A percentile compares a stretch with the other conserved stretches of the same genome.
phyloP scores from a whole-genome alignment of 768 basidiomycete genomes.

The Naematelia aurantialba region DNA sequence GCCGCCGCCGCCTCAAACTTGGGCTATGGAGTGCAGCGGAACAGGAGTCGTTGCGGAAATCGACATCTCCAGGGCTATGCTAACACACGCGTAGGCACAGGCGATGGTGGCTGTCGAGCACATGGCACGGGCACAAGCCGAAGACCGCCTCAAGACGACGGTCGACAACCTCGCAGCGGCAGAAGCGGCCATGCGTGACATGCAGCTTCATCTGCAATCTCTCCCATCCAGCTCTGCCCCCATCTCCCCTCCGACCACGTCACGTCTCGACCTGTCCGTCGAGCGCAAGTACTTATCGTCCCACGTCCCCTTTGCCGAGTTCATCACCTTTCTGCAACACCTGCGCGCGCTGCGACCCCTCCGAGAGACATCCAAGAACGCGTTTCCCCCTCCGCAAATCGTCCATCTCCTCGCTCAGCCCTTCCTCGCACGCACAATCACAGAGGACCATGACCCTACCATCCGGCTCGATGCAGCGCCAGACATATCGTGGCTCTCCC shows the following conservation, averaged over 20 bases:
- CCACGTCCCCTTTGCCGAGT: constrained; percentile 77
- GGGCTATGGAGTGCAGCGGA: constrained; percentile 1
- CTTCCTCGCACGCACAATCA: constrained; percentile 68
- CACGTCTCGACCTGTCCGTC: background rate
- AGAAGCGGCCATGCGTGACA: constrained; percentile 75
- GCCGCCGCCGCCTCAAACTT: background rate
- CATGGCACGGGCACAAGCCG: constrained; percentile 62
- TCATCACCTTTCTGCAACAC: constrained; percentile 70
- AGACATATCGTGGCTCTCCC: constrained; percentile 87
- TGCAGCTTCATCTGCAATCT: constrained; percentile 80
- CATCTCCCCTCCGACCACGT: background rate
- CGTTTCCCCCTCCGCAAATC: constrained; percentile 60
- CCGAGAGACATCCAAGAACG: constrained; percentile 50
- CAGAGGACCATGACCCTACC: constrained; percentile 90
- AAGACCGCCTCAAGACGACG: constrained; percentile 70
- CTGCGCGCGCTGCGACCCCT: constrained; percentile 66
- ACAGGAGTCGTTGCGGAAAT: no score
- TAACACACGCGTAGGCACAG: constrained; percentile 70
- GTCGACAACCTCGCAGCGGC: constrained; percentile 75
- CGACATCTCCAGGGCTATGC: no score
- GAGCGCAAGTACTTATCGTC: constrained; percentile 52
- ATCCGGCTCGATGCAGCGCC: constrained; percentile 90
- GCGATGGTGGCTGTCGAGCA: constrained; percentile 96
- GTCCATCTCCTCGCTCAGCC: constrained; percentile 71
- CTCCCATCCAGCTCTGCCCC: constrained; percentile 51